These are phyloP conservation scores for Lasiodiplodia gonubiensis DNA, from an alignment of 2,329 filamentous ascomycete species.

Conservation along the genomic window DNA sequence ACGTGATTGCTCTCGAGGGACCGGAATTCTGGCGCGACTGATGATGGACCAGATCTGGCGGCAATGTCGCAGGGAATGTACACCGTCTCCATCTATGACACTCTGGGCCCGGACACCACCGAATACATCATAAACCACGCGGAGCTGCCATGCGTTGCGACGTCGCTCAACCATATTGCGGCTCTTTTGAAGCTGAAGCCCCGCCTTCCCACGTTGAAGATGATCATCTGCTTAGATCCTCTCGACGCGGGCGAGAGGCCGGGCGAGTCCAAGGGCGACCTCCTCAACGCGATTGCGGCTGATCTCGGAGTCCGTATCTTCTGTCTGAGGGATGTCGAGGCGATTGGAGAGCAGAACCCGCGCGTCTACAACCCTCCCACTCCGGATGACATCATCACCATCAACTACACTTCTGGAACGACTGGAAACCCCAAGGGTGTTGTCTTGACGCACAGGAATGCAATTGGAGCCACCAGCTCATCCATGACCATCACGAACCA, in stretches of 20 bases:
- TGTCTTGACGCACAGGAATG: constrained; percentile 79
- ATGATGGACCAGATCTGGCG: constrained; percentile 69
- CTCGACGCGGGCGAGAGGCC: constrained; percentile 78
- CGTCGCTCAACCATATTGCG: constrained; percentile 81
- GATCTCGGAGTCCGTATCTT: constrained; percentile 79
- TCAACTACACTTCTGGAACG: constrained; percentile 89
- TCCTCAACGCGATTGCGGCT: constrained; percentile 76
- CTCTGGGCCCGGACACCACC: constrained; percentile 85
- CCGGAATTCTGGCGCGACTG: background rate
- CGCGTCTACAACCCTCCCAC: constrained; percentile 73
- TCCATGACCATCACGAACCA: constrained; percentile 62
- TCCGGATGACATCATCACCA: constrained; percentile 80
- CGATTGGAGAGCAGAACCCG: constrained; percentile 73
- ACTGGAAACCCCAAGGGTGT: constrained; percentile 85
- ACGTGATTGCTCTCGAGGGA: constrained; percentile 35
- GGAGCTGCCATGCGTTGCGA: constrained; percentile 73
- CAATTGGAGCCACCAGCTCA: constrained; percentile 72
- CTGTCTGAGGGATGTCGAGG: constrained; percentile 80
- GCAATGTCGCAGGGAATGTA: constrained; percentile 86
- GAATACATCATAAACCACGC: constrained; percentile 97
- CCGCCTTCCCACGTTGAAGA: constrained; percentile 78
- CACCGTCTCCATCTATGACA: constrained; percentile 95
- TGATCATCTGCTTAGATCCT: constrained; percentile 86
- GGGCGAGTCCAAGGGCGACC: constrained; percentile 77
- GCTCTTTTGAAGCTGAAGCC: constrained; percentile 79